phyloP scores from a whole-genome alignment of 139 green algal genomes.

The Haematococcus sp. region DNA sequence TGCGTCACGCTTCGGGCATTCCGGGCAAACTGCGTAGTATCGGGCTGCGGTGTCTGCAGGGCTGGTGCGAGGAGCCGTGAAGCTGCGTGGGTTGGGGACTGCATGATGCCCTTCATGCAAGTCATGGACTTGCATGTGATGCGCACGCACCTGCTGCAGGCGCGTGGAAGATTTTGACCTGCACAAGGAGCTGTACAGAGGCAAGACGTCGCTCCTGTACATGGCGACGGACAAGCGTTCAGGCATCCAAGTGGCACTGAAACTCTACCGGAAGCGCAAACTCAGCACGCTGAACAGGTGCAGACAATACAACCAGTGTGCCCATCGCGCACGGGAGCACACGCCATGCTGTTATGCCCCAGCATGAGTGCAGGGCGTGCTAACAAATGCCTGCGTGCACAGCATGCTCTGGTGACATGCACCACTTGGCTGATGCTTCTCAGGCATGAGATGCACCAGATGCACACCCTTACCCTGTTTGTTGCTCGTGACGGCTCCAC shows the following conservation, averaged over 20 bases:
- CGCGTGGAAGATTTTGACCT: constrained; percentile 64
- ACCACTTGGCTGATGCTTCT: too few relatives aligned
- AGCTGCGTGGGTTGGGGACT: too few relatives aligned
- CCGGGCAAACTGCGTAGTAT: neutral
- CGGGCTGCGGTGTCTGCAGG: neutral
- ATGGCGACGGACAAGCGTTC: constrained; percentile 48
- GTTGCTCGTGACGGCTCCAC: too few relatives aligned
- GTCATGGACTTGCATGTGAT: neutral
- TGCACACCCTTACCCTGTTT: too few relatives aligned
- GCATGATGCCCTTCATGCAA: too few relatives aligned
- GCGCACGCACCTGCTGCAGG: constrained; percentile 32
- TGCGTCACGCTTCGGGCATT: neutral
- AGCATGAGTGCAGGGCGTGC: too few relatives aligned
- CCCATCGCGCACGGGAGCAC: neutral
- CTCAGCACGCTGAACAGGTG: constrained; percentile 55
- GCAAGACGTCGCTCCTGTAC: constrained; percentile 70
- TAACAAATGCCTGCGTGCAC: too few relatives aligned
- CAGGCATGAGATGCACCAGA: too few relatives aligned
- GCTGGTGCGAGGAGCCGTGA: too few relatives aligned
- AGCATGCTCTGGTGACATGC: too few relatives aligned
- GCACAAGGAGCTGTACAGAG: constrained; percentile 70
- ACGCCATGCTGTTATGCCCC: too few relatives aligned
- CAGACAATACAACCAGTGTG: neutral
- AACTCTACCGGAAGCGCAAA: constrained; percentile 53
- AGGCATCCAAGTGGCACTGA: constrained; percentile 46